These are phyloP conservation scores for Wickerhamomyces xylosicus DNA, from an alignment of 805 yeast species.

Conservation along the genomic window DNA sequence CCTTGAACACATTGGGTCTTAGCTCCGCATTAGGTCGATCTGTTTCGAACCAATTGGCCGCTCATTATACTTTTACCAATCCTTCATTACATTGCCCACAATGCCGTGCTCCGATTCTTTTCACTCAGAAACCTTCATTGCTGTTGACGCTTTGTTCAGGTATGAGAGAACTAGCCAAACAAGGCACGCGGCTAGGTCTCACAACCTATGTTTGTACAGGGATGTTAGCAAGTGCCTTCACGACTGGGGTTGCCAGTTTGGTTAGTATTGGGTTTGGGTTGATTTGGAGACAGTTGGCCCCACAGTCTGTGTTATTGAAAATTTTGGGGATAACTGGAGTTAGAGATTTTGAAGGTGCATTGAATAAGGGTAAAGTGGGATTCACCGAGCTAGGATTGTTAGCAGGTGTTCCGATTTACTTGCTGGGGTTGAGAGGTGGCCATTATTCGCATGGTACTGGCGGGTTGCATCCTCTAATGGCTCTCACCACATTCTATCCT, in stretches of 20 bases:
- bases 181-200: background rate
- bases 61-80: conserved; percentile 1
- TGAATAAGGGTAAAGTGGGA: conserved; percentile 4
- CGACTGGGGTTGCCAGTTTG: background rate
- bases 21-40: background rate
- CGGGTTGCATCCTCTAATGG: conserved; percentile 14
- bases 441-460: conserved; percentile 4
- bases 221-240: background rate
- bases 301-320: background rate
- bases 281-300: background rate
- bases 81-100: conserved; percentile 6
- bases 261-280: background rate
- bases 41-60: background rate
- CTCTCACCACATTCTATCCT: conserved; percentile 4
- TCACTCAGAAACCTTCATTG: background rate
- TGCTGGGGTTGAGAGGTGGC: conserved; percentile 15
- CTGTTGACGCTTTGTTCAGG: background rate
- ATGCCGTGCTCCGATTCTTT: conserved; percentile 3
- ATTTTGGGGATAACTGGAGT: conserved; percentile 10
- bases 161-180: background rate
- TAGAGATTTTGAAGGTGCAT: conserved; percentile 9
- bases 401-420: conserved; percentile 22
- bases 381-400: conserved; percentile 12
- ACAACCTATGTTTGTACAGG: background rate
- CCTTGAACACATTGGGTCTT: background rate